Base-by-base conservation (phyloP, 2,329 filamentous ascomycete species). In the Xylariaceae sp. region DNA sequence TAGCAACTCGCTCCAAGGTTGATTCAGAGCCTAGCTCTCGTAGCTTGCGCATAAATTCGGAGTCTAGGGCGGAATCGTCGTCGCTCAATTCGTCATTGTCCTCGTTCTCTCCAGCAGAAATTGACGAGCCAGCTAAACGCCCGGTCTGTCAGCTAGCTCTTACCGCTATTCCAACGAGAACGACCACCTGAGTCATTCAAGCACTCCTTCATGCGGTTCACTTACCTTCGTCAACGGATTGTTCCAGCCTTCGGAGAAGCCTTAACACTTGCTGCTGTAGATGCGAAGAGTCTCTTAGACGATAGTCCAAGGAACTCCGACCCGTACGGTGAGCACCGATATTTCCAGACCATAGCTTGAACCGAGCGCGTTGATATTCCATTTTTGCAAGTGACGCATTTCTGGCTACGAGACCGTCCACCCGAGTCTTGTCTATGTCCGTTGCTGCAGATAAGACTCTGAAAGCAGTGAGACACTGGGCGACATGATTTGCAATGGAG, bases 331-430 rank as follows among this genome's bases (percentile, higher is more conserved):
- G 57, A 5, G 59, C 59, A 28, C 53, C 57, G 39, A 61, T 59
- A 48, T 61, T 60, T 12, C 52, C 54, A 2, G 54, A 54, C 54
- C 60, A 62, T 18, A 62, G 41, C 16, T 55, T 60, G 50, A 60
- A 62, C 31, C 22, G 54, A 2, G 50, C 42, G 4, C 51, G 36
- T 10, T 58, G 47, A 31, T 61, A 47, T 5, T 13, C 36, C 34
- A 60, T 50, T 12, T 45, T 38, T 40, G 31, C 18, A 36, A 45
- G 31, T 28, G 22, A 28, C 22, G 22, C 22, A 28, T 28, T 28
- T 7, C 7, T 28, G 7, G 22, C 22, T 28, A 4, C 22, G 22
- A 4, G 22, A 5, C 22, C 22, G 4, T 28, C 22, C 22, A 7
- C 22, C 22, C 4, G 7, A 7, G 4, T 28, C 2, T 22, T 6